Evolutionary conservation across 805 yeast genomes (phyloP), one percentile per base, ranked within the genome.

Genomic region (Lipomyces orientalis): DNA sequence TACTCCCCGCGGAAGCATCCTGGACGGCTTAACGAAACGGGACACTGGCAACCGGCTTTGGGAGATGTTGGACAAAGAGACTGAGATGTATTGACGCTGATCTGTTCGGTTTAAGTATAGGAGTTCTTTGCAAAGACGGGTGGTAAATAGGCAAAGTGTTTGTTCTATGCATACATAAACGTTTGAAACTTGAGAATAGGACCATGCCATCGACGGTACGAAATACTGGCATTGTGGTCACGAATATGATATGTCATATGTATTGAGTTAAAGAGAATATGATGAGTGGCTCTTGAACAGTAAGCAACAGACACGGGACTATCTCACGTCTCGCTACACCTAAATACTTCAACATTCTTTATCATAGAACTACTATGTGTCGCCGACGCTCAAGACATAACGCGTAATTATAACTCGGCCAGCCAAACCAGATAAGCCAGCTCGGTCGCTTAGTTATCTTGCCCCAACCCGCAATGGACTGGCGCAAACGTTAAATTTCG

Each of bases 11-110:
- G 60, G 54, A 5, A 49, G 49, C 12, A 67, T 64, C 37, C 34
- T n/a, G 39, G 65, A 67, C 16, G 72, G 72, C 4, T 60, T 62
- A 29, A 51, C 60, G 57, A 31, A 60, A 51, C 33, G 60, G n/a
- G 61, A 54, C 46, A 69, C 71, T 22, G 67, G 66, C n/a, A 59
- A 58, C 4, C 54, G 66, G 46, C 66, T 69, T 1, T 69, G 72
- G 72, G 68, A 65, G 6, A 52, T 62, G 31, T 52, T 69, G 19
- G 67, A 60, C 10, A 67, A 49, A 25, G 67, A 63, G 54, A 68
- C 67, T 14, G 39, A 57, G 37, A 60, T 63, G 68, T 69, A 69
- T 63, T 67, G 54, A 16, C n/a, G 3, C 43, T 37, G 43, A 37
- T 37, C 5, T 37, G 43, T 37, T 12, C 14, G 43, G 16, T 4